Evolutionary conservation across 441 rosid species (phyloP).

Genomic region (Gossypium laxum): DNA sequence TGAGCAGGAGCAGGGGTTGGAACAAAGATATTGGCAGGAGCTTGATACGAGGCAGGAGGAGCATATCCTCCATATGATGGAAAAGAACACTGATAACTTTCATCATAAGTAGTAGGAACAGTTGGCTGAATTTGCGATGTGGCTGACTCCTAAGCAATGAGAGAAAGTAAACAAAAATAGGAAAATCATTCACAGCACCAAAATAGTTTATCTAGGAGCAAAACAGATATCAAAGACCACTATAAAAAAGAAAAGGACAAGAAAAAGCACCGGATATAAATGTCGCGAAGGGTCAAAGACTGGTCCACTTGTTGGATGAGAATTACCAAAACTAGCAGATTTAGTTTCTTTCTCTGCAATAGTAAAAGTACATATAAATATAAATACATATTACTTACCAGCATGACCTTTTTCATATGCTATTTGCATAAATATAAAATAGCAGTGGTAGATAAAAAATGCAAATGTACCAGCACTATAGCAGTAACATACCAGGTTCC

Average conservation of each 20-base stretch:
- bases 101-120: constrained; percentile 40
- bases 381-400: neutral
- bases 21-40: constrained; percentile 42
- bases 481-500: constrained; percentile 39
- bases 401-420: neutral
- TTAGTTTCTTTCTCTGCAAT: constrained; percentile 51
- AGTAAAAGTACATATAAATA: too few relatives aligned
- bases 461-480: neutral
- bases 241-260: neutral
- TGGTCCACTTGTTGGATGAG: constrained; percentile 30
- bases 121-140: constrained; percentile 38
- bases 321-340: constrained; percentile 26
- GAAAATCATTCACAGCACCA: constrained; percentile 9
- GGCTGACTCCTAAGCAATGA: constrained; percentile 33
- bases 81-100: constrained; percentile 49
- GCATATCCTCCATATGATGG: constrained; percentile 47
- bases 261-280: constrained; percentile 49
- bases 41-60: constrained; percentile 40
- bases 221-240: neutral
- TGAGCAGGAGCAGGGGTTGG: constrained; percentile 45
- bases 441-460: neutral
- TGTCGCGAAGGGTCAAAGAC: constrained; percentile 31
- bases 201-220: constrained; percentile 13
- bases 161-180: constrained; percentile 2
- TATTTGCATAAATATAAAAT: neutral